Conservation (phyloP, 2,329 filamentous ascomycete species). For the Xylaria sp. region DNA sequence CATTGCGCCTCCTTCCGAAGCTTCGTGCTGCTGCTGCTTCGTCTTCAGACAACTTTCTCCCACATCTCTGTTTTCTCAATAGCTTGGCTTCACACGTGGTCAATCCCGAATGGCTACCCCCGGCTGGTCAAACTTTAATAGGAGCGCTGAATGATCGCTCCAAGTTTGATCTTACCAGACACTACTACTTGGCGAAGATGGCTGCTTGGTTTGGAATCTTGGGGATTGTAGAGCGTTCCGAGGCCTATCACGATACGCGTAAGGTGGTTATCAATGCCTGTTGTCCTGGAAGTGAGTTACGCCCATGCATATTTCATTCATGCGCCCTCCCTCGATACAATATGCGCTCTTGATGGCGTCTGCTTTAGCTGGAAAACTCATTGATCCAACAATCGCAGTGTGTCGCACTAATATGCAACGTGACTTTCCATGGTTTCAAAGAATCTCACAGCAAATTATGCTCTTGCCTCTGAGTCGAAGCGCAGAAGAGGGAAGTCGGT, state of each 20-base stretch:
- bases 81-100: not conserved
- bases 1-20: constrained; percentile 16
- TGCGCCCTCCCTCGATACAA: no score
- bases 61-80: constrained; percentile 1
- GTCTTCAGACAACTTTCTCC: not conserved
- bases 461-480: constrained; percentile 16
- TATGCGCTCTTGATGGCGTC: no score
- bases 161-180: constrained; percentile 12
- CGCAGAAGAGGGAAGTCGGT: constrained; percentile 19
- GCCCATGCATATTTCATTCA: no score
- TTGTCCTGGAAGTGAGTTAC: constrained; percentile 18
- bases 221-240: not conserved
- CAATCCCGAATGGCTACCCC: not conserved
- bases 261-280: constrained; percentile 10
- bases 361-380: not conserved
- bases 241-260: not conserved
- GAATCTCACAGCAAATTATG: not conserved
- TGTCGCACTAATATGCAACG: constrained; percentile 24
- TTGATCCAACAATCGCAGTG: not conserved
- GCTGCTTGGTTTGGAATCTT: constrained; percentile 19
- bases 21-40: constrained; percentile 10
- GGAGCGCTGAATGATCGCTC: constrained; percentile 10
- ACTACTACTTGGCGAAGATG: constrained; percentile 16
- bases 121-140: constrained; percentile 1
- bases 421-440: constrained; percentile 11